Conservation (phyloP, 257 asterid species). For the Solanum etuberosum region DNA sequence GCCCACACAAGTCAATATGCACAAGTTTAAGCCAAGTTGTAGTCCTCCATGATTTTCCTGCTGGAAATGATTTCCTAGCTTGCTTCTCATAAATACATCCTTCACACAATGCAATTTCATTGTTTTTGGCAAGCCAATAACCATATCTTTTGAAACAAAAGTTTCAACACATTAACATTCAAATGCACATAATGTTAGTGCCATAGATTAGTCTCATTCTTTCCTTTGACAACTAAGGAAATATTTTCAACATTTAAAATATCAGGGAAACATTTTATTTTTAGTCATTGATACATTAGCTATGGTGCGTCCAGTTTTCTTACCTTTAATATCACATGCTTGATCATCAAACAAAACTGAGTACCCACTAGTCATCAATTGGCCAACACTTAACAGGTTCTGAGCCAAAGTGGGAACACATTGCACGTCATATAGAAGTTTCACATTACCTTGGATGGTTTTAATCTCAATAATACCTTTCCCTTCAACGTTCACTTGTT, state of each 20-base stretch:
- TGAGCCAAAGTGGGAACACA: neutral
- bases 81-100: neutral
- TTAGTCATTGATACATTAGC: neutral
- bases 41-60: slow-evolving; percentile 4
- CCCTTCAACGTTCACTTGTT: no score
- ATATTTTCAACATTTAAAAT: neutral
- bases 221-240: neutral
- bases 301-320: neutral
- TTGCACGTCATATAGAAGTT: neutral
- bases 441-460: neutral
- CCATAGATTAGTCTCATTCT: neutral
- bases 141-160: slow-evolving; percentile 4
- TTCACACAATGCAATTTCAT: neutral
- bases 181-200: neutral
- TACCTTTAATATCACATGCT: neutral
- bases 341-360: neutral
- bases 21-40: neutral
- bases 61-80: neutral
- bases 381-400: neutral
- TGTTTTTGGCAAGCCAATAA: neutral
- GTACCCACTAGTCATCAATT: neutral
- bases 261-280: neutral
- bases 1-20: neutral
- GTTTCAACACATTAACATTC: neutral
- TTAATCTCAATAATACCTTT: no score